phyloP scores from a whole-genome alignment of 1,284 basidiomycete genomes.

The Fomitopsis schrenkii region DNA sequence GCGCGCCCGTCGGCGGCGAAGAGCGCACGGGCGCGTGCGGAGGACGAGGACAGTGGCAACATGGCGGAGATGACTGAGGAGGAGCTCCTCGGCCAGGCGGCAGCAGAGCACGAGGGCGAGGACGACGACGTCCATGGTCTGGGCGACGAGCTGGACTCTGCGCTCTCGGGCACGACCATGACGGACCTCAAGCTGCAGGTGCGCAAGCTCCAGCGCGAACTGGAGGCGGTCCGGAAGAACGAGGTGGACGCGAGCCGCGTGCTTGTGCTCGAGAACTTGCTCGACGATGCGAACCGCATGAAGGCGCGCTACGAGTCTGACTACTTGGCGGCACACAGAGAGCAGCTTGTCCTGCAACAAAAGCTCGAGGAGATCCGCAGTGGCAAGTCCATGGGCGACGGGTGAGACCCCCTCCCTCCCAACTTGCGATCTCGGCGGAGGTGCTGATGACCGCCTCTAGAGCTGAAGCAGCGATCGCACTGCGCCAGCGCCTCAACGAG shows the following conservation, averaged over 20 bases:
- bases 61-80: constrained; percentile 37
- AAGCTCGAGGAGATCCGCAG: constrained; percentile 87
- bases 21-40: constrained; percentile 15
- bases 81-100: constrained; percentile 27
- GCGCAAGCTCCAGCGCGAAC: constrained; percentile 77
- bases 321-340: constrained; percentile 81
- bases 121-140: constrained; percentile 54
- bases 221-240: constrained; percentile 71
- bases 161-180: constrained; percentile 81
- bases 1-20: constrained; percentile 34
- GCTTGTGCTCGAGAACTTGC: constrained; percentile 82
- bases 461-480: constrained; percentile 81
- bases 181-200: constrained; percentile 88
- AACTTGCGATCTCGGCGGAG: constrained; percentile 18
- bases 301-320: constrained; percentile 88
- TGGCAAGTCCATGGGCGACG: constrained; percentile 80
- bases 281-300: constrained; percentile 89
- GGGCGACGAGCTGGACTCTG: constrained; percentile 83
- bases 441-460: constrained; percentile 34
- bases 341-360: constrained; percentile 77
- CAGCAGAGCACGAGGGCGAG: constrained; percentile 40
- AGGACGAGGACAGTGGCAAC: constrained; percentile 13
- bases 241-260: constrained; percentile 74
- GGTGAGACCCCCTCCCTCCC: constrained; percentile 44
- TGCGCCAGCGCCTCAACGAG: constrained; percentile 86